These are phyloP conservation scores for Discostella stelligera DNA, from an alignment of 352 stramenopile species.

Conservation along the genomic window DNA sequence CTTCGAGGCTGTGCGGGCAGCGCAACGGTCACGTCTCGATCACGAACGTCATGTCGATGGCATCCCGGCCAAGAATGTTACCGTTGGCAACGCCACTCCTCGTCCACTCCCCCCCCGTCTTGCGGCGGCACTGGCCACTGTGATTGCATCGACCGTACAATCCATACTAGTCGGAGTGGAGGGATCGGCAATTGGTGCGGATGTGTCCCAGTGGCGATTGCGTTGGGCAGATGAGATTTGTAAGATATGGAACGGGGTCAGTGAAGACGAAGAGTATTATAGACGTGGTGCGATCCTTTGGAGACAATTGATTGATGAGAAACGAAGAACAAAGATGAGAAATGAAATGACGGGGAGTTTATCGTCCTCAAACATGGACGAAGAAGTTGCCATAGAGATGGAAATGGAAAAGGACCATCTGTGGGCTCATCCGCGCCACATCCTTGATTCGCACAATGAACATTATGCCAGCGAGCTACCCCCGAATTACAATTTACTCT, in stretches of 20 bases:
- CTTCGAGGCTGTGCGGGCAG: slow-evolving; percentile 65
- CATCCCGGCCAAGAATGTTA: not conserved
- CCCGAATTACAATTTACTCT: slow-evolving; percentile 84
- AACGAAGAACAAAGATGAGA: not conserved
- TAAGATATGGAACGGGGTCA: slow-evolving; percentile 57
- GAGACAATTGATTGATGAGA: slow-evolving; percentile 6
- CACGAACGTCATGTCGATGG: slow-evolving; percentile 33
- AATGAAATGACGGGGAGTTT: not conserved
- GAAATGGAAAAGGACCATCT: not conserved
- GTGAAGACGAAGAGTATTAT: slow-evolving; percentile 70
- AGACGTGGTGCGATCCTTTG: slow-evolving; percentile 14
- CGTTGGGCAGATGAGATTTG: slow-evolving; percentile 76
- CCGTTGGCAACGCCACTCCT: not conserved
- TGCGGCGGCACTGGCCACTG: slow-evolving; percentile 65
- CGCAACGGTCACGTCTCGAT: slow-evolving; percentile 34
- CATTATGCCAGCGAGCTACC: slow-evolving; percentile 51
- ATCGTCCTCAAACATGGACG: not conserved
- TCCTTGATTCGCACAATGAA: slow-evolving; percentile 46
- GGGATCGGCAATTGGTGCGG: slow-evolving; percentile 64
- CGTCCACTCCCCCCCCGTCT: slow-evolving; percentile 58
- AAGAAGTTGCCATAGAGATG: not conserved
- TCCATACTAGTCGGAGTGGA: slow-evolving; percentile 62
- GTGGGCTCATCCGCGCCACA: slow-evolving; percentile 47
- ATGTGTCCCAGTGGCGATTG: slow-evolving; percentile 74
- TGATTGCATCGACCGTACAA: slow-evolving; percentile 69